A percentile compares a stretch with the other conserved stretches of the same genome.
phyloP scores from a whole-genome alignment of 352 stramenopile genomes.

The Pythium folliculosum region DNA sequence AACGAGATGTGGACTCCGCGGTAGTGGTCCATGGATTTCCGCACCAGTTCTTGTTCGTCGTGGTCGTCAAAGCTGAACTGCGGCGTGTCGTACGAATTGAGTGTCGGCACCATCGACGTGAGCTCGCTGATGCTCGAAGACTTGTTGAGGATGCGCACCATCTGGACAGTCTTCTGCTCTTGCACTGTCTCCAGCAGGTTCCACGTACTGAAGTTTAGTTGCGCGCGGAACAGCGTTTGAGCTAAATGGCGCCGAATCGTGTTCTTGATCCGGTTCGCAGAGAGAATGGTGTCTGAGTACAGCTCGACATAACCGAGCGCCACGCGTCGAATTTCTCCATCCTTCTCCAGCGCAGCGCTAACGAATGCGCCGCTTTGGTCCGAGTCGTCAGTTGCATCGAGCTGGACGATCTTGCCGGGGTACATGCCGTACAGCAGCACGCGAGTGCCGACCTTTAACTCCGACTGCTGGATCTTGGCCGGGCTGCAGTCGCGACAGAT shows the following conservation, averaged over 20 bases:
- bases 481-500: constrained; percentile 84
- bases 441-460: constrained; percentile 63
- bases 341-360: constrained; percentile 57
- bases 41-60: constrained; percentile 61
- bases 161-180: constrained; percentile 82
- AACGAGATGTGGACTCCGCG: constrained; percentile 74
- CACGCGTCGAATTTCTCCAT: constrained; percentile 44
- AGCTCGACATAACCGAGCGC: constrained; percentile 73
- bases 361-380: constrained; percentile 58
- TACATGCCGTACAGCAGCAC: constrained; percentile 81
- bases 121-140: constrained; percentile 82
- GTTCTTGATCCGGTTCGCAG: constrained; percentile 83
- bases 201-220: constrained; percentile 87
- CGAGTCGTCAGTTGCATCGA: constrained; percentile 64
- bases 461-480: constrained; percentile 65
- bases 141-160: constrained; percentile 86
- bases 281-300: constrained; percentile 77
- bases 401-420: constrained; percentile 55
- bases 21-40: constrained; percentile 67
- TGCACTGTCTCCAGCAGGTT: constrained; percentile 80
- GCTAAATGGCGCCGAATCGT: constrained; percentile 70
- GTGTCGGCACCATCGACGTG: constrained; percentile 73
- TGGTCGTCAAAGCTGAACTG: constrained; percentile 47
- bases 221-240: constrained; percentile 75
- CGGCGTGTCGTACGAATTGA: constrained; percentile 69